Evolutionary conservation across 2,329 filamentous ascomycete species (phyloP), one percentile per base, ranked within the genome.

Genomic region (Podosphaera xanthii): DNA sequence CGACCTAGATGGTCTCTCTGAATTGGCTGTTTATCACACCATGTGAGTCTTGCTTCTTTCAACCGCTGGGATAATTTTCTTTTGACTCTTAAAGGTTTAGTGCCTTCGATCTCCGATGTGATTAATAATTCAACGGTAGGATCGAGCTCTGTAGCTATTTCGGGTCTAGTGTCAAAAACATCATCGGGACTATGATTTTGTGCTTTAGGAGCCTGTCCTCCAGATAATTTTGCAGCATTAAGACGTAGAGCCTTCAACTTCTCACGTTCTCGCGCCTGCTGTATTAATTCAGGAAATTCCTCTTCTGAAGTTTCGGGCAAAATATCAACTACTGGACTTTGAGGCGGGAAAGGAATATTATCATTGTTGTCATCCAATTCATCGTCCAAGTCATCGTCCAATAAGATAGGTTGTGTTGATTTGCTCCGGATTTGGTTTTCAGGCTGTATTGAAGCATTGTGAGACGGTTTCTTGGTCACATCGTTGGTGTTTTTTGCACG

Each of bases 41-140:
- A 96, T 10, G 78, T 79, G 44, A 79, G 69, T 49, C 83, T 78
- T 4, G 90, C 79, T 59, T 84, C 73, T 61, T 78, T 77, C 4
- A 96, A 73, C 2, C 77, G 74, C 66, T 87, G 85, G 40, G 78
- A 79, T 61, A 87, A 75, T 64, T 80, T 81, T 46, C 86, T 79
- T 57, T 77, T 81, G 58, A 86, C 76, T 44, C 87, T 73, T 36
- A 88, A 68, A 7, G 79, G 71, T 33, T 72, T 77, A 0, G 84
- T 79, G 52, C 75, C 74, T 0, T 77, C 74, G 4, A 96, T 76
- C 2, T 74, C 71, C 0, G 89, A 87, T 0, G 76, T 78, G 62
- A 96, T 79, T 38, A 89, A 72, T 33, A 91, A 78, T 59, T 78
- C 73, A 48, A 87, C 75, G 10, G 77, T 66, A 0, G 76, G 72